These are phyloP conservation scores for Tetrahymena thermophila DNA, from an alignment of 73 alveolate genomes.

Conservation along the genomic window DNA sequence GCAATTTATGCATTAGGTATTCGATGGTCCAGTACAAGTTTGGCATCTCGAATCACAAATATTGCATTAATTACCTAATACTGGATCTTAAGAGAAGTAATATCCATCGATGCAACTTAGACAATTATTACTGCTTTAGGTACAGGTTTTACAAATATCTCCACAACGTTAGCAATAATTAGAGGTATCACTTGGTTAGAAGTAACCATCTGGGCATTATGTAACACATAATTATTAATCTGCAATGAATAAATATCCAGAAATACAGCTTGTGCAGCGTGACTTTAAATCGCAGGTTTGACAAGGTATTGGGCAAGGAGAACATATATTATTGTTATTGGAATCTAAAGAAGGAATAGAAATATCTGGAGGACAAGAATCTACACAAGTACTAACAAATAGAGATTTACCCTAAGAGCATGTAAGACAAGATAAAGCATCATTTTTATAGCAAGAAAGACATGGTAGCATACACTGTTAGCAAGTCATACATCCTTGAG, in stretches of 20 bases:
- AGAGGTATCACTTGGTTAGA: background rate
- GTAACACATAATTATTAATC: background rate
- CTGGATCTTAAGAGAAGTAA: background rate
- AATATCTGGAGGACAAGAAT: background rate
- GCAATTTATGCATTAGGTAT: background rate
- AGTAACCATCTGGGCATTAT: background rate
- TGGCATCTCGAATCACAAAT: background rate
- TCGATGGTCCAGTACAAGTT: background rate
- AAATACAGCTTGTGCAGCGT: background rate
- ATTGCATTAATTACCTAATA: background rate
- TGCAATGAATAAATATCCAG: background rate
- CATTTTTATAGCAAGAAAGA: background rate
- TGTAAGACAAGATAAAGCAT: background rate
- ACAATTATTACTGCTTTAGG: background rate
- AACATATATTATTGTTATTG: background rate
- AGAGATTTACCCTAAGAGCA: background rate
- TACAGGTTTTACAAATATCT: background rate
- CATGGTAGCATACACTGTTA: background rate
- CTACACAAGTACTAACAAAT: background rate
- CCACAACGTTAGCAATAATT: background rate
- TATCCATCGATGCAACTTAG: background rate
- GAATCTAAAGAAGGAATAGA: background rate
- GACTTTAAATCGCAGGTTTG: background rate
- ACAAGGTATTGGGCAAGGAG: background rate
- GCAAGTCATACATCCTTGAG: background rate